A percentile compares a stretch with the other conserved stretches of the same genome.
phyloP scores from a whole-genome alignment of 1,284 basidiomycete species.

The Grifola frondosa region DNA sequence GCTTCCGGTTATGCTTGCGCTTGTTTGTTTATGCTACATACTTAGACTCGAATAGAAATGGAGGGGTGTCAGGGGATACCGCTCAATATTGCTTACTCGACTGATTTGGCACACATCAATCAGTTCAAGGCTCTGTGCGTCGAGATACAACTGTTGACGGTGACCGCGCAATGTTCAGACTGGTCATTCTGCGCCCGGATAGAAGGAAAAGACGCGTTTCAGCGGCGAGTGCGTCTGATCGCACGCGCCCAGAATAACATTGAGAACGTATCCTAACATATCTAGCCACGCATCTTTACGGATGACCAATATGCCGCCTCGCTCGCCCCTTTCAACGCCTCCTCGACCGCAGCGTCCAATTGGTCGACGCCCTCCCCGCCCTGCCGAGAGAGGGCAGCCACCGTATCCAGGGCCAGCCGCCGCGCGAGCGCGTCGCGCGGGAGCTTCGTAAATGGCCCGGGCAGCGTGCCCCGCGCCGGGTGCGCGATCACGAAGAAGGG shows the following conservation, averaged over 20 bases:
- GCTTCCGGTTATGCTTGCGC: constrained; percentile 14
- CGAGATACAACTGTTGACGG: no score
- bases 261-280: no score
- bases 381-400: constrained; percentile 26
- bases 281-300: no score
- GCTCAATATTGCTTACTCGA: no score
- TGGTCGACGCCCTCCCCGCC: constrained; percentile 18
- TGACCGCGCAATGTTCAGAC: no score
- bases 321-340: constrained; percentile 39
- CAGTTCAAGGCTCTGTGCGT: no score
- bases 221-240: no score
- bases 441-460: constrained; percentile 75
- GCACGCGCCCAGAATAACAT: no score
- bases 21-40: constrained; percentile 10
- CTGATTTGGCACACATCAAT: no score
- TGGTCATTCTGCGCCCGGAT: no score
- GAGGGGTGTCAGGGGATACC: constrained; percentile 5
- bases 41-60: no score
- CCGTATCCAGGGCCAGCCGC: constrained; percentile 51
- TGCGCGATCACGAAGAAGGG: constrained; percentile 81
- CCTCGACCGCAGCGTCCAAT: constrained; percentile 38
- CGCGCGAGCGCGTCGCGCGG: constrained; percentile 36
- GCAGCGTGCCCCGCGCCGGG: constrained; percentile 62
- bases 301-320: constrained; percentile 45
- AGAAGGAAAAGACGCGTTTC: no score